These are phyloP conservation scores for Klebsormidium nitens DNA, from an alignment of 139 green algal species.

Conservation along the genomic window DNA sequence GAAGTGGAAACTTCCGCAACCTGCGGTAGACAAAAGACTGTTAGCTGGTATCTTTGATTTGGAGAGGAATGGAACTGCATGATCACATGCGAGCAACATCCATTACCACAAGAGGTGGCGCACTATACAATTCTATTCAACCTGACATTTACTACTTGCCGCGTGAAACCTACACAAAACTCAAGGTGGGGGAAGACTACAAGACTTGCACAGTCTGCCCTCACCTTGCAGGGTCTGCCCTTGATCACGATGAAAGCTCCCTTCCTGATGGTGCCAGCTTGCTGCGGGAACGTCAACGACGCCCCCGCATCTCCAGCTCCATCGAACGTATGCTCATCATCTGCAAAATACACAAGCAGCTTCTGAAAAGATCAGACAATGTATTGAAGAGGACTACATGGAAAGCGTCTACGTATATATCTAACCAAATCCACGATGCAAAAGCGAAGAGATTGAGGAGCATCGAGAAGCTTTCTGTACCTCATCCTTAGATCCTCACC, in stretches of 20 bases:
- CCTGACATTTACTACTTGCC: background rate
- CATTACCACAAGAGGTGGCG: background rate
- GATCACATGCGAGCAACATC: background rate
- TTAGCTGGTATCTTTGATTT: background rate
- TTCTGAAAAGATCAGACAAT: no score
- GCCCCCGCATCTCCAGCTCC: slow-evolving; percentile 79
- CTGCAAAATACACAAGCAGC: no score
- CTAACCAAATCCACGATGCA: no score
- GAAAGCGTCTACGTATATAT: no score
- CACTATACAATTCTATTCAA: no score
- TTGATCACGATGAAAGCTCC: slow-evolving; percentile 96
- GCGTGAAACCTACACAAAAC: background rate
- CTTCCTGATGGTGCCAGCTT: slow-evolving; percentile 92
- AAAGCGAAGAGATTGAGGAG: no score
- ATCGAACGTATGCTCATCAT: no score
- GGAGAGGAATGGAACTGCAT: background rate
- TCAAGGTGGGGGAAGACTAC: background rate
- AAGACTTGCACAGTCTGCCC: background rate
- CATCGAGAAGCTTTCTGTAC: no score
- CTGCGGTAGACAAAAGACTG: slow-evolving; percentile 46
- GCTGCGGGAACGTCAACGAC: slow-evolving; percentile 85
- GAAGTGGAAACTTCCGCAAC: slow-evolving; percentile 98
- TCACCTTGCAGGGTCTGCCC: slow-evolving; percentile 91
- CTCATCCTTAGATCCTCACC: no score
- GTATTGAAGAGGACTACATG: no score